Evolutionary conservation across 2,329 filamentous ascomycete species (phyloP).

Genomic region (Colletotrichum karsti): DNA sequence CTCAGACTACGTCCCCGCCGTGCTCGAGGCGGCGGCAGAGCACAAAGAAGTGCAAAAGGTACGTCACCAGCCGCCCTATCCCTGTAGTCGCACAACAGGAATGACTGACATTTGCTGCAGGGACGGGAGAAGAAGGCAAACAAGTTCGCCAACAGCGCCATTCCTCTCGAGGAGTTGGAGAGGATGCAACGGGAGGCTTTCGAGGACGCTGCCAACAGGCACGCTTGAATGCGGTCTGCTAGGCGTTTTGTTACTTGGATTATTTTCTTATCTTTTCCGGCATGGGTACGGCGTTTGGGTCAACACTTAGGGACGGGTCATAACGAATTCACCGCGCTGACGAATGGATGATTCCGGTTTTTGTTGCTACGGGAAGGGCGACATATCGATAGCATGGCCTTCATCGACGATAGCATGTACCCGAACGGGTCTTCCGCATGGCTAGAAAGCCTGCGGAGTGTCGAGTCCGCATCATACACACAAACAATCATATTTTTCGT

Average conservation of each 20-base stretch:
- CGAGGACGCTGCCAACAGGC: conserved; percentile 48
- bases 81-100: not conserved
- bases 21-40: conserved; percentile 85
- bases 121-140: conserved; percentile 96
- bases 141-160: conserved; percentile 93
- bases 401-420: not conserved
- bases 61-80: conserved; percentile 33
- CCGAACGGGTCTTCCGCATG: not conserved
- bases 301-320: not conserved
- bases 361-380: not conserved
- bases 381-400: not conserved
- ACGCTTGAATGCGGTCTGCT: conserved; percentile 9
- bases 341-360: conserved; percentile 18
- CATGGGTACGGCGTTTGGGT: conserved; percentile 15
- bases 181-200: conserved; percentile 93
- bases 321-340: conserved; percentile 11
- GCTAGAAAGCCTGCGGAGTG: not conserved
- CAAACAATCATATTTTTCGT: not conserved
- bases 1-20: conserved; percentile 87
- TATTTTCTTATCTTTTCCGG: conserved; percentile 31
- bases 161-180: conserved; percentile 90
- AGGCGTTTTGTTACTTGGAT: conserved; percentile 28
- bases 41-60: conserved; percentile 96
- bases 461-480: not conserved
- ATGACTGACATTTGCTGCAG: conserved; percentile 51